phyloP scores from a whole-genome alignment of 2,329 filamentous ascomycete genomes.

The Pseudocercospora fuligena region DNA sequence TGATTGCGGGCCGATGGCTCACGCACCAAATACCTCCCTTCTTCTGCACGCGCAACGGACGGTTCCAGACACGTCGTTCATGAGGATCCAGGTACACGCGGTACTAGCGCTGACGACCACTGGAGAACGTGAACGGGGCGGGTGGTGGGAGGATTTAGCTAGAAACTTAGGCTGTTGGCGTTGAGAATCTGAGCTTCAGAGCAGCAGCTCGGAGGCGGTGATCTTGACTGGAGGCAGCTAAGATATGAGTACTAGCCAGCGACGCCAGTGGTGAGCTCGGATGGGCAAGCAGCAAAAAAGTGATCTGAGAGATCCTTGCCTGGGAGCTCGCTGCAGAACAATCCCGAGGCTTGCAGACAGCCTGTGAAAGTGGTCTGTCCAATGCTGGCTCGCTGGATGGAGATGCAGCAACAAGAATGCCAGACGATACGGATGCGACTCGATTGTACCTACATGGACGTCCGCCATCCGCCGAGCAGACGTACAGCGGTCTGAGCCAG shows the following conservation, averaged over 20 bases:
- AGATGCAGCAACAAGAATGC: background rate
- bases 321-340: background rate
- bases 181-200: background rate
- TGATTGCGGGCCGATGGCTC: conserved; percentile 1
- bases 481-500: background rate
- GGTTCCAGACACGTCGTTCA: conserved; percentile 1
- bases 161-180: background rate
- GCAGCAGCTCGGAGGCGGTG: background rate
- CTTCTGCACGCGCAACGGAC: conserved; percentile 6
- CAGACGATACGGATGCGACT: background rate
- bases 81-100: background rate
- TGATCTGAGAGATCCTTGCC: background rate
- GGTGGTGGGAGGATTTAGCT: background rate
- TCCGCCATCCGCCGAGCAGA: background rate
- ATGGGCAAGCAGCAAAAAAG: background rate
- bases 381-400: background rate
- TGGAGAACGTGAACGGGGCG: background rate
- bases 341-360: background rate
- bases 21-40: background rate
- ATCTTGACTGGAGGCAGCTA: background rate
- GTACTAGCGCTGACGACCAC: background rate
- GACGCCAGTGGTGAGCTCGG: background rate
- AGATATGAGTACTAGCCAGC: background rate
- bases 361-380: background rate
- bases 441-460: background rate